Base-by-base conservation (phyloP, 75 land plant genomes). In the Adiantum capillusveneris region DNA sequence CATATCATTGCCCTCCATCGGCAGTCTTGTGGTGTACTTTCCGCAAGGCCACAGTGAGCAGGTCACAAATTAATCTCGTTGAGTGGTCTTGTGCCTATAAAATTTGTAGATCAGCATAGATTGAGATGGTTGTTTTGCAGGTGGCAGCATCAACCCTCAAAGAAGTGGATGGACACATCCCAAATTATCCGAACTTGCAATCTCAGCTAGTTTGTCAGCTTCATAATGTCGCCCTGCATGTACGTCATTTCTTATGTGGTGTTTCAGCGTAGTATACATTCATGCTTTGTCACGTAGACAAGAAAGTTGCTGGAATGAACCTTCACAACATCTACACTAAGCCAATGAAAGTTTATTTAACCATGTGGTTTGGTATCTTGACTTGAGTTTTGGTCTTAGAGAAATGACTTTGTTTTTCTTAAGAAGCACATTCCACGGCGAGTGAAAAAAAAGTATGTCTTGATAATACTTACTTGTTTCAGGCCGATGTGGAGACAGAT, bases 21-120 rank as follows among this genome's bases (percentile, higher is more conserved):
- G 93, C 44, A 90, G 87, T 50, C 85, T 82, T 27, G 96, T 90
- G 30, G 96, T 90, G 26, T 90, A 87, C 67, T 90, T 90, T 46
- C 96, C 96, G 49, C 96, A 90, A 69, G 96, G 96, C 37, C 96
- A 90, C 78, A 90, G 87, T 60, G 96, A 90, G 68, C 96, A 90
- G 73, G 96, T 90, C 64, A 53, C 29, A 62, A 13, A 51, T 51
- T 17, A 28, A 43, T 29, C 18, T 71, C 2, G 19, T 25, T 60
- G 6, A 3, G 6, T 45, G 28, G 1, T 48, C 20, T 1, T 56
- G 24, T 25, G 0, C 45, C 37, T 34, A 5, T 9, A 34, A 9
- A 31, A 20, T 14, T 49, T 36, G 20, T 34, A 58, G 19, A 18
- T 21, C 14, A 11, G 18, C 24, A 19, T 62, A n/a, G 25, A 6